Evolutionary conservation across 257 asterid genomes (phyloP), one percentile per base, ranked within the genome.

Genomic region (Petunia axillaris): DNA sequence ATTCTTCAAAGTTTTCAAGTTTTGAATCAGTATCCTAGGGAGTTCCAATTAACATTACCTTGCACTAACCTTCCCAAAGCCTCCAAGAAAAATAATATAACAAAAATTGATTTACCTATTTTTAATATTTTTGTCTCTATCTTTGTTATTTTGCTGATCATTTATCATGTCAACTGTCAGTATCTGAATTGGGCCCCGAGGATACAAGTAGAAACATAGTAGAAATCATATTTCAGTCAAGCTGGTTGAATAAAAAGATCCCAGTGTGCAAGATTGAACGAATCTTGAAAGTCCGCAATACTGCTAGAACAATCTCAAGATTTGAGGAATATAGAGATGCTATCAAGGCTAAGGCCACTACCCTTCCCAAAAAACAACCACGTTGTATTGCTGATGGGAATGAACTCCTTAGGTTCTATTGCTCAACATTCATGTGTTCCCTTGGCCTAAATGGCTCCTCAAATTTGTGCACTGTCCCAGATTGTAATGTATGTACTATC

Each of bases 141-240:
- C 4, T 36, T n/a, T 53, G 35, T 53, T 9, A 16, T 13, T 63
- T 16, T 6, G 53, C 15, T 46, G 36, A 3, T 44, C 3, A 15
- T 52, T 5, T 7, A n/a, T 52, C 15, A 48, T 71, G 48, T 71
- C 6, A 44, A 25, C 3, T 35, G 52, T 7, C 88, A 93, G 98
- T 93, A 54, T 86, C 89, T 64, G 98, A 93, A 77, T 58, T 93
- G 90, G 97, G 94, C 62, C 87, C 92, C 1, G 97, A 93, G 71
- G 98, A 93, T 83, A 92, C 98, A 71, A 92, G 98, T 94, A 92
- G 90, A 89, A 92, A 93, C 96, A 92, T 93, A 81, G 97, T 93
- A 85, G 98, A 93, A 89, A 93, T 93, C 79, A 93, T 93, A 86
- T 93, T 93, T 82, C 98, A 93, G 81, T 93, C 98, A 82, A 93